phyloP scores from a whole-genome alignment of 495 filamentous ascomycete species.

The Podospora pseudopauciseta region DNA sequence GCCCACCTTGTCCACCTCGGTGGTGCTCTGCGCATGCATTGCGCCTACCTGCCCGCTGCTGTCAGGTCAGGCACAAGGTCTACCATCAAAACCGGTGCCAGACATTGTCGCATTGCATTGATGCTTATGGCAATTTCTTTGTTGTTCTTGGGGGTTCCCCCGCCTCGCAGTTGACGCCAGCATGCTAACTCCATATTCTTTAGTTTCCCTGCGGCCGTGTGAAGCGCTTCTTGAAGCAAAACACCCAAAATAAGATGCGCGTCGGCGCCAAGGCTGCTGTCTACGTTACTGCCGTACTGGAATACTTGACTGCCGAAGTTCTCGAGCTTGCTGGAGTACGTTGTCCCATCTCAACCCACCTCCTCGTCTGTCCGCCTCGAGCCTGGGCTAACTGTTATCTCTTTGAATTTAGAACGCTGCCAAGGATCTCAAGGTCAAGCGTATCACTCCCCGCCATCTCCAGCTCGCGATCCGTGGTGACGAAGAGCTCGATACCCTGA shows the following conservation, averaged over 20 bases:
- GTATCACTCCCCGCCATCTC: constrained; percentile 96
- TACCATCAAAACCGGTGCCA: background rate
- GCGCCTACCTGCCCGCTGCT: background rate
- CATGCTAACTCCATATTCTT: constrained; percentile 25
- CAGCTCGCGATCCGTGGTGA: constrained; percentile 98
- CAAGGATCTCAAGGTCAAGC: constrained; percentile 99
- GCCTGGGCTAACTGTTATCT: constrained; percentile 5
- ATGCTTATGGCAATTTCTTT: constrained; percentile 2
- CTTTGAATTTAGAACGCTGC: constrained; percentile 67
- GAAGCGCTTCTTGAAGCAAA: constrained; percentile 99
- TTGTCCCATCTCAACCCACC: constrained; percentile 8
- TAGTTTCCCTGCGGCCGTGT: constrained; percentile 99
- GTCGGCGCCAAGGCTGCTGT: constrained; percentile 98
- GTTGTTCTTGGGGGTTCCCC: background rate
- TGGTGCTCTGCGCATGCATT: constrained; percentile 2
- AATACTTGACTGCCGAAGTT: constrained; percentile 98
- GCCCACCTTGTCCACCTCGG: background rate
- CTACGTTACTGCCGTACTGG: constrained; percentile 96
- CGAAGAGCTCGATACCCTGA: constrained; percentile 95
- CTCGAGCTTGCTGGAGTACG: constrained; percentile 88
- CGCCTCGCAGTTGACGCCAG: constrained; percentile 20
- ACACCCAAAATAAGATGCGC: constrained; percentile 99
- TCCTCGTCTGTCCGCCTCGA: constrained; percentile 7
- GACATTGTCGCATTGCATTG: background rate
- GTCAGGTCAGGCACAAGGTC: background rate